phyloP scores from a whole-genome alignment of 139 green algal species.

The Volvox reticuliferus region DNA sequence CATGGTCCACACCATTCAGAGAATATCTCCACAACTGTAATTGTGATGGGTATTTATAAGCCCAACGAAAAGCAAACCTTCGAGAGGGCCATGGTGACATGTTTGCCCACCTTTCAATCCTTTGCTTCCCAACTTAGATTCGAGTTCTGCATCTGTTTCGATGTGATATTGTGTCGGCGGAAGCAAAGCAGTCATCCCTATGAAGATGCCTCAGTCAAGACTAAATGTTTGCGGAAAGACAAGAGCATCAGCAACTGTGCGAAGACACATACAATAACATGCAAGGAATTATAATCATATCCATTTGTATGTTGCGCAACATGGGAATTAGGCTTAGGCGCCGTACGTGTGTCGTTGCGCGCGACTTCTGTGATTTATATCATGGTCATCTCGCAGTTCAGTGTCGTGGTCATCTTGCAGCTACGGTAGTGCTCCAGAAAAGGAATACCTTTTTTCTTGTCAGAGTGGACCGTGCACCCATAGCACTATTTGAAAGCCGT shows the following conservation, averaged over 20 bases:
- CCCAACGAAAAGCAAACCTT: not conserved
- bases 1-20: constrained; percentile 70
- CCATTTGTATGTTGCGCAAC: too few species aligned
- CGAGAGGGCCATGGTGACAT: not conserved
- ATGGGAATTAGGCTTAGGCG: too few species aligned
- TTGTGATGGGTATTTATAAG: not conserved
- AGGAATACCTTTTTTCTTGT: too few species aligned
- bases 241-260: not conserved
- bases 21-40: constrained; percentile 74
- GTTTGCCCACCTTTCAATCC: constrained; percentile 56
- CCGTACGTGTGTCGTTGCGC: too few species aligned
- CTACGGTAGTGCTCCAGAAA: too few species aligned
- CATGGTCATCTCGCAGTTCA: too few species aligned
- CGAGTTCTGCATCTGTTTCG: constrained; percentile 49
- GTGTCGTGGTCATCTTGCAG: too few species aligned
- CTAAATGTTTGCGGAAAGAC: not conserved
- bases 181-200: not conserved
- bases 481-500: too few species aligned
- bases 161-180: constrained; percentile 50
- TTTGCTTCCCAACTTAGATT: constrained; percentile 47
- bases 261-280: too few species aligned
- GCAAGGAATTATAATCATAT: too few species aligned
- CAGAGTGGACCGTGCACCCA: too few species aligned
- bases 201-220: not conserved
- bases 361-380: too few species aligned